These are phyloP conservation scores for Schizopora paradoxa DNA, from an alignment of 1,284 basidiomycete genomes.

Conservation along the genomic window DNA sequence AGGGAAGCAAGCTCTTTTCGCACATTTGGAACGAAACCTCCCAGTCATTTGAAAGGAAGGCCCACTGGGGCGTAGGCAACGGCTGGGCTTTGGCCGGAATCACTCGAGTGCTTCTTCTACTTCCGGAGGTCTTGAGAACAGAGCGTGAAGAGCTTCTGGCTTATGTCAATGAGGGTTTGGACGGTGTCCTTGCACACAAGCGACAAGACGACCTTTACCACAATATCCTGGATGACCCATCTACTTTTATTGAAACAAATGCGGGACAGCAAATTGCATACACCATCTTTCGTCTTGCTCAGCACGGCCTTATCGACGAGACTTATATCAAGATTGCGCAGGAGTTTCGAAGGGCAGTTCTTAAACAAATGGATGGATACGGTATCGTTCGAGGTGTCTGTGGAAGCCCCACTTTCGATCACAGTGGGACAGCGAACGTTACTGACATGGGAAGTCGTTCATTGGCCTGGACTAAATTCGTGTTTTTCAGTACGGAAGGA, in stretches of 20 bases:
- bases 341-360: conserved; percentile 19
- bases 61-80: conserved; percentile 26
- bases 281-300: conserved; percentile 23
- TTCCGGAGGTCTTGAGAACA: conserved; percentile 7
- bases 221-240: conserved; percentile 23
- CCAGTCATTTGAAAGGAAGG: conserved; percentile 19
- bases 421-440: background rate
- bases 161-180: conserved; percentile 21
- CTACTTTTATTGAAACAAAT: conserved; percentile 25
- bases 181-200: conserved; percentile 17
- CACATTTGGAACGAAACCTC: conserved; percentile 23
- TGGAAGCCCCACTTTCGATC: conserved; percentile 24
- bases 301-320: conserved; percentile 15
- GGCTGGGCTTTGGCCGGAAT: conserved; percentile 27
- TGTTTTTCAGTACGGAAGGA: conserved; percentile 19
- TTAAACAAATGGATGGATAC: conserved; percentile 22
- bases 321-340: conserved; percentile 19
- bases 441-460: no score
- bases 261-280: conserved; percentile 25
- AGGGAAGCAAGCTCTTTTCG: conserved; percentile 20
- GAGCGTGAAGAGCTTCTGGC: conserved; percentile 13
- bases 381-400: conserved; percentile 25
- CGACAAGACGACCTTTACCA: conserved; percentile 21
- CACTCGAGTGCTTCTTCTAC: conserved; percentile 14
- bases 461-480: background rate